Percentiles rank a stretch among this genome's conserved stretches.
Conservation (phyloP, 352 stramenopile genomes). For the Phytopythium litorale region DNA sequence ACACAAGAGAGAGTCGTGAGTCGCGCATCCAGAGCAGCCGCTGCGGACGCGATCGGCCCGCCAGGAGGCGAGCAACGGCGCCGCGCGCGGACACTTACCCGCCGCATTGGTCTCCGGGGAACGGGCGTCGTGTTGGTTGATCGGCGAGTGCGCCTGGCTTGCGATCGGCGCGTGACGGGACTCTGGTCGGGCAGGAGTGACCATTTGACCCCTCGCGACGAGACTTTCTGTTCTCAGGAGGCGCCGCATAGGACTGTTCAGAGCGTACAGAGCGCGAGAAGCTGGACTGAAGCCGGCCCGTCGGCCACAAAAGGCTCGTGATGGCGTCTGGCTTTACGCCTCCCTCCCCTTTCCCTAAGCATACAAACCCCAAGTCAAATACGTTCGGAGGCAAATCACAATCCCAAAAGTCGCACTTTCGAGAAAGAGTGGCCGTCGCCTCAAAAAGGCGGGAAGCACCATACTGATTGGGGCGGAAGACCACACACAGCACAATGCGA, state of each 20-base stretch:
- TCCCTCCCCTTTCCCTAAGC: neutral
- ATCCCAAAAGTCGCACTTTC: neutral
- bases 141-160: neutral
- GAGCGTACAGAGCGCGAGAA: neutral
- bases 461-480: neutral
- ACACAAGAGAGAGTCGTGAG: neutral
- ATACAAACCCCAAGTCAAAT: conserved; percentile 3
- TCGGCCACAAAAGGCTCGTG: conserved; percentile 3
- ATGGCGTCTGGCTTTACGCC: conserved; percentile 1
- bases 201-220: neutral
- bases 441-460: neutral
- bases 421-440: neutral
- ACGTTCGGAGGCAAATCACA: conserved; percentile 1
- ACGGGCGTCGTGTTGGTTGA: neutral
- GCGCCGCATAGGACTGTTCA: neutral
- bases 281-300: conserved; percentile 1
- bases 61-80: neutral
- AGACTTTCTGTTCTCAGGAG: neutral
- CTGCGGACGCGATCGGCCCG: neutral
- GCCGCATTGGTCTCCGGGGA: conserved; percentile 1
- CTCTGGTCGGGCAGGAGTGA: neutral
- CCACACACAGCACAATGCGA: no score
- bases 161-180: neutral
- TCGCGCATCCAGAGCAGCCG: neutral
- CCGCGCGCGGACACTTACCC: conserved; percentile 2